Conservation (phyloP, 2,329 filamentous ascomycete genomes). For the Botrytis sinoallii region DNA sequence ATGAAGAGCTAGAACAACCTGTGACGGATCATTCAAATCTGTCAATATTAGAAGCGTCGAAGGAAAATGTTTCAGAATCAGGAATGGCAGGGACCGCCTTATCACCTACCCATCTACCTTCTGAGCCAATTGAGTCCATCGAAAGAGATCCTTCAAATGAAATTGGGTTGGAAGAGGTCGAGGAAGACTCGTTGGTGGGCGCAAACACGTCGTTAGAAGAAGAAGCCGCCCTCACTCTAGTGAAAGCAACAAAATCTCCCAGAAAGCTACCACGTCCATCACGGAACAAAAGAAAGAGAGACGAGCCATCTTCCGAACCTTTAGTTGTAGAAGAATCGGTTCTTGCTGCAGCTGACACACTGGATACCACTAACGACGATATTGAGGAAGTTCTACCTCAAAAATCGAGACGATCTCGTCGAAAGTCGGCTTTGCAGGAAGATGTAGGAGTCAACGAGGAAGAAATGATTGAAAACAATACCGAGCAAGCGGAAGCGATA, state of each 20-base stretch:
- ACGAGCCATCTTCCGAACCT: slow-evolving; percentile 13
- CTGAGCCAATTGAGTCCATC: slow-evolving; percentile 7
- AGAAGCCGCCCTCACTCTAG: not conserved
- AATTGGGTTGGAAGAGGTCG: not conserved
- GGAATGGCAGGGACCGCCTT: not conserved
- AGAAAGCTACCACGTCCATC: slow-evolving; percentile 12
- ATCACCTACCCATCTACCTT: not conserved
- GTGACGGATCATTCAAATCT: not conserved
- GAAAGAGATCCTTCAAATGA: not conserved
- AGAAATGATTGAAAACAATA: not conserved
- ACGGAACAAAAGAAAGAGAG: slow-evolving; percentile 32
- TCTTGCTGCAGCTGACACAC: not conserved
- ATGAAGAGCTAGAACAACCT: slow-evolving; percentile 20
- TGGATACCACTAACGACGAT: not conserved
- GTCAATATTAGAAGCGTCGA: too few relatives aligned
- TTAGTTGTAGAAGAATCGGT: not conserved
- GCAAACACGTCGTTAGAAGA: not conserved
- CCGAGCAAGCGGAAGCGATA: slow-evolving; percentile 35
- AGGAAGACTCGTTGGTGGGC: not conserved
- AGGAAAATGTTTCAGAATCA: not conserved
- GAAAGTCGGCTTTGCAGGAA: not conserved
- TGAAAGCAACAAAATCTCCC: not conserved
- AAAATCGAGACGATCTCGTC: slow-evolving; percentile 1
- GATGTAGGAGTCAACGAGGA: not conserved
- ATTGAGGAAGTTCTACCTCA: not conserved